These are phyloP conservation scores for Fraxinus velutina DNA, from an alignment of 305 asterid genomes.

Conservation along the genomic window DNA sequence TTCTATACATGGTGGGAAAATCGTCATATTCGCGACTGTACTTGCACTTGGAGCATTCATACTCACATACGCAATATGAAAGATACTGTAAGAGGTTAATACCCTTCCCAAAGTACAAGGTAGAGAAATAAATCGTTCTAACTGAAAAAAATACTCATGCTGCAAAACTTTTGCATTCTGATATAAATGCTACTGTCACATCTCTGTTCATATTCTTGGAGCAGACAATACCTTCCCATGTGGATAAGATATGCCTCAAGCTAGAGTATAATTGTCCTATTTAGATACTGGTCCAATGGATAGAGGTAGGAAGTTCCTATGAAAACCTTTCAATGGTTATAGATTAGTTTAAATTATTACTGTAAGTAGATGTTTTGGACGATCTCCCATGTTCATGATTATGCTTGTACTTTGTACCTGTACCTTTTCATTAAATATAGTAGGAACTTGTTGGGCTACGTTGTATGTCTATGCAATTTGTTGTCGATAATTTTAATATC, in stretches of 20 bases:
- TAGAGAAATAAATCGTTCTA: background rate
- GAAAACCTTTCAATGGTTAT: background rate
- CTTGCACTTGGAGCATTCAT: background rate
- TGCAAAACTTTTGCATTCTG: background rate
- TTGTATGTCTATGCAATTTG: background rate
- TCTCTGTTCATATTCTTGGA: background rate
- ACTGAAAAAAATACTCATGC: background rate
- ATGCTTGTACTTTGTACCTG: background rate
- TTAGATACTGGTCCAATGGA: background rate
- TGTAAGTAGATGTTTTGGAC: background rate
- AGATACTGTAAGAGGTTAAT: background rate
- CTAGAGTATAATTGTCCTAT: background rate
- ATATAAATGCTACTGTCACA: background rate
- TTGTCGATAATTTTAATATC: background rate
- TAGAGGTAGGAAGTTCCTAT: background rate
- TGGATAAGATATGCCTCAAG: background rate
- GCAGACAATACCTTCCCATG: background rate
- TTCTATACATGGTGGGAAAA: background rate
- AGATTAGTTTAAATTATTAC: background rate
- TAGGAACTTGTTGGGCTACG: conserved; percentile 2
- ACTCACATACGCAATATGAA: background rate
- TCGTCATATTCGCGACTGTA: background rate
- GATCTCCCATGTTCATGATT: background rate
- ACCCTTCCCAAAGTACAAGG: background rate
- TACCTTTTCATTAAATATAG: background rate